These are phyloP conservation scores for Phaeoacremonium minimum DNA, from an alignment of 2,329 filamentous ascomycete genomes.

Conservation along the genomic window DNA sequence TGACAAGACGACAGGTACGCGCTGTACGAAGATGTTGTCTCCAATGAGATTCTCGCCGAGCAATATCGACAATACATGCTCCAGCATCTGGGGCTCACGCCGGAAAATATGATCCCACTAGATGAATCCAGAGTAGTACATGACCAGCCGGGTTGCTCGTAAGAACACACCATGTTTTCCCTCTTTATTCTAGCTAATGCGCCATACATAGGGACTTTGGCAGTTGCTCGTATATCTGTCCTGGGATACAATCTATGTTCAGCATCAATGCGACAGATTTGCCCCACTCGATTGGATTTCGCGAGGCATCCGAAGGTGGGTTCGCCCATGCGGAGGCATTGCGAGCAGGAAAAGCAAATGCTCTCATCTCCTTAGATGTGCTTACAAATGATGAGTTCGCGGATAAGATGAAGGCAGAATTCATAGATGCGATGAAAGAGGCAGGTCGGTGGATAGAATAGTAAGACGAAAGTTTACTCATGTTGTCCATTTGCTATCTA, in stretches of 20 bases:
- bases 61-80: constrained; percentile 5
- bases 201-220: constrained; percentile 1
- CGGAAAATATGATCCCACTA: neutral
- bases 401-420: constrained; percentile 1
- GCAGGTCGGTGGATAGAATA: constrained; percentile 2
- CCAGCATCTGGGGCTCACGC: neutral
- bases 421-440: constrained; percentile 1
- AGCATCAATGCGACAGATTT: constrained; percentile 3
- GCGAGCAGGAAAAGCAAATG: constrained; percentile 3
- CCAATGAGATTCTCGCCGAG: constrained; percentile 1
- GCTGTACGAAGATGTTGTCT: constrained; percentile 3
- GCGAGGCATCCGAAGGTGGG: constrained; percentile 1
- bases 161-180: neutral
- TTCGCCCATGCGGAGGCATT: constrained; percentile 2
- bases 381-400: constrained; percentile 3
- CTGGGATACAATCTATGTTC: constrained; percentile 3
- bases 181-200: neutral
- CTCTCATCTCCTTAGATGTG: constrained; percentile 1
- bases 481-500: too few relatives aligned
- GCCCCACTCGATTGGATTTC: constrained; percentile 2
- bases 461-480: too few relatives aligned
- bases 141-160: constrained; percentile 2
- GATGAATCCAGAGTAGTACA: neutral
- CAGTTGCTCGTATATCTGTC: constrained; percentile 4
- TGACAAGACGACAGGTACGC: neutral